These are phyloP conservation scores for Auriscalpium microsporum DNA, from an alignment of 768 basidiomycete genomes.

Conservation along the genomic window DNA sequence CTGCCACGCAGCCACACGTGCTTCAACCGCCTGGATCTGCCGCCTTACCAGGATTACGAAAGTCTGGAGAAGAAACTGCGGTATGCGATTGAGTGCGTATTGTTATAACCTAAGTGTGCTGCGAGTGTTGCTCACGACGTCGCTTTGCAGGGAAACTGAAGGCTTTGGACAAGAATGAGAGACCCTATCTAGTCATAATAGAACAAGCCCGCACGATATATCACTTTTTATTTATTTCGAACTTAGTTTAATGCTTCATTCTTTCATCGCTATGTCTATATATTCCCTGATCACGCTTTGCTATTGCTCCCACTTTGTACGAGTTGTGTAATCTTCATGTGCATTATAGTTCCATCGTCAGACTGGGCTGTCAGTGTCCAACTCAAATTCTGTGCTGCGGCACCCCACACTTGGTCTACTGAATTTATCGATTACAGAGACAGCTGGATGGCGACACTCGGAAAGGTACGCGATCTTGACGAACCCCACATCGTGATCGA, in stretches of 20 bases:
- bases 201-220: background rate
- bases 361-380: no score
- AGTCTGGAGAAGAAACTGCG: conserved; percentile 79
- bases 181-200: no score
- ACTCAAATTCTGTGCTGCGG: no score
- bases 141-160: conserved; percentile 55
- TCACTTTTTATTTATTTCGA: background rate
- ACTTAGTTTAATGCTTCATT: background rate
- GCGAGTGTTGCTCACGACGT: background rate
- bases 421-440: no score
- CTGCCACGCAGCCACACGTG: conserved; percentile 90
- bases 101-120: background rate
- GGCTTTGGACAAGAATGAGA: conserved; percentile 43
- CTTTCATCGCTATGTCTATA: background rate
- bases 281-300: background rate
- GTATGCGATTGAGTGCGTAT: conserved; percentile 71
- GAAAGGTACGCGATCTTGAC: no score
- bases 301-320: background rate
- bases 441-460: no score
- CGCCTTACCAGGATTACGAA: conserved; percentile 84
- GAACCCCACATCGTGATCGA: no score
- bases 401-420: no score
- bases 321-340: no score
- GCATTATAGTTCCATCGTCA: no score
- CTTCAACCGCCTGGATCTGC: conserved; percentile 85